Percentiles rank a stretch among this genome's conserved stretches.
Evolutionary conservation across 2,329 filamentous ascomycete species (phyloP).

Genomic region (Neofusicoccum parvum): DNA sequence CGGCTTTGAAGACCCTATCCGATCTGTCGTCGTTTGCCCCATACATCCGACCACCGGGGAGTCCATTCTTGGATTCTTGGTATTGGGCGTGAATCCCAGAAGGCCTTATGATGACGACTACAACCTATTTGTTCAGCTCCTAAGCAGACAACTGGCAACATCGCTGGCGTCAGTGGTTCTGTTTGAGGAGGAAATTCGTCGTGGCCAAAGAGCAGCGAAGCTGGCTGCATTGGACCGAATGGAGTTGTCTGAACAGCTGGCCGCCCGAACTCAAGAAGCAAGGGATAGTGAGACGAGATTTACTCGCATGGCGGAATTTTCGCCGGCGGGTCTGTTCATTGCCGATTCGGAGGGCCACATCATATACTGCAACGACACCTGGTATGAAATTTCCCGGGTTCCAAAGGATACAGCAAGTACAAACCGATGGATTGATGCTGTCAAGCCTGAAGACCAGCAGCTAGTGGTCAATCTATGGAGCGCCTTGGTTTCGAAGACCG

Average conservation of each 20-base stretch:
- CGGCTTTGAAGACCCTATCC: slow-evolving; percentile 71
- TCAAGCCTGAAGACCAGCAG: slow-evolving; percentile 66
- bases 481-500: slow-evolving; percentile 61
- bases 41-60: slow-evolving; percentile 77
- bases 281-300: slow-evolving; percentile 73
- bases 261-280: slow-evolving; percentile 60
- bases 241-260: slow-evolving; percentile 74
- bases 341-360: slow-evolving; percentile 71
- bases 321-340: slow-evolving; percentile 83
- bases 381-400: slow-evolving; percentile 68
- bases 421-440: slow-evolving; percentile 72
- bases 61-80: slow-evolving; percentile 73
- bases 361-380: slow-evolving; percentile 81
- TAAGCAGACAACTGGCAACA: slow-evolving; percentile 75
- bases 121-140: slow-evolving; percentile 72
- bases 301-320: slow-evolving; percentile 81
- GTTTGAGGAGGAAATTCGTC: slow-evolving; percentile 79
- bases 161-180: slow-evolving; percentile 80
- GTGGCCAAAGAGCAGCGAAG: slow-evolving; percentile 72
- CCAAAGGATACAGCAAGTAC: slow-evolving; percentile 60
- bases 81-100: slow-evolving; percentile 77
- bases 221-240: slow-evolving; percentile 76
- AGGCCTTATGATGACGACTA: slow-evolving; percentile 82
- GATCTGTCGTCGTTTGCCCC: slow-evolving; percentile 73
- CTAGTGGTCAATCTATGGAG: slow-evolving; percentile 64